Percentiles rank a stretch among this genome's conserved stretches.
Conservation (phyloP, 345 rosid genomes). For the Cardamine occulta region DNA sequence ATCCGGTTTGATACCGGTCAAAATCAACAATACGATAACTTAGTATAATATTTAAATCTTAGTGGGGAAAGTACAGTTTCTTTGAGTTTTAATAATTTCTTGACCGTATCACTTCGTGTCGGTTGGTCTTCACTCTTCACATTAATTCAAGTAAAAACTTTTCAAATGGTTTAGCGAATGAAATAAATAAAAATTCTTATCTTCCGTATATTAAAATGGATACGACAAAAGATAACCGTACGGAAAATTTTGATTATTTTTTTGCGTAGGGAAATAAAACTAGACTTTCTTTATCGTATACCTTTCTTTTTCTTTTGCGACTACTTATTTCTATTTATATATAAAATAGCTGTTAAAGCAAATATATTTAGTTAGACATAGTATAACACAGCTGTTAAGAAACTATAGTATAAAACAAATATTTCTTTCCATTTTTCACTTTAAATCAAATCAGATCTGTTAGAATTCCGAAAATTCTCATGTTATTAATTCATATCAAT, state of each 20-base stretch:
- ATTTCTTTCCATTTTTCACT: not conserved
- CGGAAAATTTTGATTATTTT: not conserved
- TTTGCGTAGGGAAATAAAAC: not conserved
- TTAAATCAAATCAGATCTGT: not conserved
- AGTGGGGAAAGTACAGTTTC: not conserved
- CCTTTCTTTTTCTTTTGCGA: constrained; percentile 8
- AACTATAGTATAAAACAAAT: not conserved
- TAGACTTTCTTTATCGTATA: not conserved
- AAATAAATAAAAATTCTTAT: not conserved
- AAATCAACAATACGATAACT: not conserved
- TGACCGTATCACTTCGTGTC: not conserved
- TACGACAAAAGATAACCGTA: not conserved
- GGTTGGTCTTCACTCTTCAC: constrained; percentile 19
- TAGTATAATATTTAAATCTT: not conserved
- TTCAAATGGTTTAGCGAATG: constrained; percentile 10
- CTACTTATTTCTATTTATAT: constrained; percentile 7
- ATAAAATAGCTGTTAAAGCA: not conserved
- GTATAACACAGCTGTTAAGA: too few relatives aligned
- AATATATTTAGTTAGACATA: too few relatives aligned
- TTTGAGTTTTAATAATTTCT: not conserved
- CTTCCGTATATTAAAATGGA: constrained; percentile 16
- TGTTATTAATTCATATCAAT: not conserved
- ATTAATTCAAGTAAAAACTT: not conserved
- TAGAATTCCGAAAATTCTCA: not conserved
- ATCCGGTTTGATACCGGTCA: not conserved